Base-by-base conservation (phyloP, 805 yeast species). In the Cyberlindnera nakhonratchasimensis region DNA sequence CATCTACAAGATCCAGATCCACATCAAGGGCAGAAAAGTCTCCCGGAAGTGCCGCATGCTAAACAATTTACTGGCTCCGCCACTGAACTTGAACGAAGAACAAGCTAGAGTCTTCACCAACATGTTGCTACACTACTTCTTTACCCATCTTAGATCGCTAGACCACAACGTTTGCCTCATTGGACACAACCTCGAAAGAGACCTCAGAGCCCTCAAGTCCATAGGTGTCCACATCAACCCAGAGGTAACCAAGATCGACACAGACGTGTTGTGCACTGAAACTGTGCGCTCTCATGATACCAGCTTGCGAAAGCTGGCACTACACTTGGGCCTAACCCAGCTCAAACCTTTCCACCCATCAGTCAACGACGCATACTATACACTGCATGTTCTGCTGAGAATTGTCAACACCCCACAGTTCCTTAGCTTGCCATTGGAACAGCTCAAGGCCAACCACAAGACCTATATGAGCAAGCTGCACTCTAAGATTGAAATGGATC, bases 321-420 rank as follows among this genome's bases (percentile, higher is more conserved):
- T 25, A 5, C 14, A n/a, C 1, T 29, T 48, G 32, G 41, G 39
- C 3, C 12, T 48, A n/a, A 33, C 29, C 3, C 33, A 35, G 23
- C 18, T 33, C 16, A 47, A 45, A 20, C 52, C 49, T 6, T 48
- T 48, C 45, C 49, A 48, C 23, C 52, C 49, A 4, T 45, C 49
- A 5, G 42, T 45, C 10, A 48, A 48, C 18, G 47, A 48, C 40
- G 52, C 52, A 6, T 48, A 42, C 21, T 48, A 48, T 26, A 45
- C 51, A 1, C 24, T 48, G 7, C 45, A 45, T 18, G 48, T 39
- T 4, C 29, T 48, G 21, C 23, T 48, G n/a, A 36, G 44, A 14
- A 22, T 48, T 3, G 36, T 42, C 8, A 37, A 37, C 16, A 29
- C 47, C 2, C 34, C 31, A 11, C 25, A 42, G 20, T 42, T 41